These are phyloP conservation scores for Petunia axillaris DNA, from an alignment of 257 asterid genomes.

Conservation along the genomic window DNA sequence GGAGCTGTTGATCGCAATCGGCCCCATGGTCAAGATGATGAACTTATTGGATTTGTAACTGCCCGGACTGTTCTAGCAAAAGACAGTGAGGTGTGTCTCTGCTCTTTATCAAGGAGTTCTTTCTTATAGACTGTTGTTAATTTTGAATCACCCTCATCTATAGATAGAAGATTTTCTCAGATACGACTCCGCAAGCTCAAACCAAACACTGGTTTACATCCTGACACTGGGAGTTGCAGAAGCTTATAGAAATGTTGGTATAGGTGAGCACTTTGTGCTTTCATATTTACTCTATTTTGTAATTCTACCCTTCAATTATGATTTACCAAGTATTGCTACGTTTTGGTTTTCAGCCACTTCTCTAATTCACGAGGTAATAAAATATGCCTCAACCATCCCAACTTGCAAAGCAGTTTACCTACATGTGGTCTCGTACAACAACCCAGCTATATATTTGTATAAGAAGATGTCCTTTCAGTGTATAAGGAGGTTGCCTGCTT, in stretches of 20 bases:
- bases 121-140: not conserved
- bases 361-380: constrained; percentile 72
- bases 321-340: constrained; percentile 31
- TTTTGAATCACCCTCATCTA: constrained; percentile 27
- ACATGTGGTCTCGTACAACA: constrained; percentile 94
- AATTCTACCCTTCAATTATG: constrained; percentile 13
- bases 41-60: constrained; percentile 94
- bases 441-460: constrained; percentile 87
- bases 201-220: constrained; percentile 78
- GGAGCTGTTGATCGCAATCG: constrained; percentile 95
- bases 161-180: constrained; percentile 83
- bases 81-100: constrained; percentile 84
- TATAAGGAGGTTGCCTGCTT: constrained; percentile 65
- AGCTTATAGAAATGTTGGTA: constrained; percentile 81
- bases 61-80: constrained; percentile 73
- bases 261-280: constrained; percentile 56
- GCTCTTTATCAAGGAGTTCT: constrained; percentile 13
- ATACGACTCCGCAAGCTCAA: constrained; percentile 67
- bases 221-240: constrained; percentile 92
- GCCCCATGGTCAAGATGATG: constrained; percentile 64
- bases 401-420: constrained; percentile 88
- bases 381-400: constrained; percentile 70
- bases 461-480: constrained; percentile 88
- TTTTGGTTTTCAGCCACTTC: constrained; percentile 75
- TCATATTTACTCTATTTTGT: constrained; percentile 16